phyloP scores from a whole-genome alignment of 805 yeast species.

The Brettanomyces custersianus region DNA sequence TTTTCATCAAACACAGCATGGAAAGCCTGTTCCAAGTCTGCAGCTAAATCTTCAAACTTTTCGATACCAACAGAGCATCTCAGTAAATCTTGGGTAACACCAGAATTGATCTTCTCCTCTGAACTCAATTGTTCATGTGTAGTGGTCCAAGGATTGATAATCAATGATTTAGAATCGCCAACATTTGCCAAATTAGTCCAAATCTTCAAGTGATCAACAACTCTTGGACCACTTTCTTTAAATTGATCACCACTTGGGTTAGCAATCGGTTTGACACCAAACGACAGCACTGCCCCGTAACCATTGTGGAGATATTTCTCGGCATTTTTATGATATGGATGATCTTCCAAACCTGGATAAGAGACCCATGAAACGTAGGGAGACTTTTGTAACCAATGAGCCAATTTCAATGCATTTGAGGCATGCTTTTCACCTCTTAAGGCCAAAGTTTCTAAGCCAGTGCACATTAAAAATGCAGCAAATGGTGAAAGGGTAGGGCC shows the following conservation, averaged over 20 bases:
- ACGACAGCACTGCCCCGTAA: conserved; percentile 81
- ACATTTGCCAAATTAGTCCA: conserved; percentile 94
- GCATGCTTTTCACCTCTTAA: conserved; percentile 92
- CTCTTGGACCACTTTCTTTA: conserved; percentile 69
- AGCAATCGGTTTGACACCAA: conserved; percentile 72
- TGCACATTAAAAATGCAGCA: conserved; percentile 75
- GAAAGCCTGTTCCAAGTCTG: conserved; percentile 82
- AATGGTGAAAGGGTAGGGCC: conserved; percentile 90
- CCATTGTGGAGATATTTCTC: conserved; percentile 75
- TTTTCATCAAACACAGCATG: conserved; percentile 37
- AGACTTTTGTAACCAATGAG: conserved; percentile 62
- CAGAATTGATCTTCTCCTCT: conserved; percentile 72
- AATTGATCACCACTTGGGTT: conserved; percentile 46
- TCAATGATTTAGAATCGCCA: conserved; percentile 92
- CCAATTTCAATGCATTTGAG: conserved; percentile 70
- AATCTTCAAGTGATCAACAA: conserved; percentile 74
- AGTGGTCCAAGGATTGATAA: conserved; percentile 92
- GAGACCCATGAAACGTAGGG: conserved; percentile 78
- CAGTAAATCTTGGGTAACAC: conserved; percentile 82
- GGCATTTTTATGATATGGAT: conserved; percentile 71
- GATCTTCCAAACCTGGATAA: conserved; percentile 80
- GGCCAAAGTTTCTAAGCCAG: conserved; percentile 91
- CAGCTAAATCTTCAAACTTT: conserved; percentile 83
- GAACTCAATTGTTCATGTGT: conserved; percentile 88
- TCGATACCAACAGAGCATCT: conserved; percentile 91